Conservation (phyloP, 2,329 filamentous ascomycete genomes). For the Coniochaeta hoffmannii region DNA sequence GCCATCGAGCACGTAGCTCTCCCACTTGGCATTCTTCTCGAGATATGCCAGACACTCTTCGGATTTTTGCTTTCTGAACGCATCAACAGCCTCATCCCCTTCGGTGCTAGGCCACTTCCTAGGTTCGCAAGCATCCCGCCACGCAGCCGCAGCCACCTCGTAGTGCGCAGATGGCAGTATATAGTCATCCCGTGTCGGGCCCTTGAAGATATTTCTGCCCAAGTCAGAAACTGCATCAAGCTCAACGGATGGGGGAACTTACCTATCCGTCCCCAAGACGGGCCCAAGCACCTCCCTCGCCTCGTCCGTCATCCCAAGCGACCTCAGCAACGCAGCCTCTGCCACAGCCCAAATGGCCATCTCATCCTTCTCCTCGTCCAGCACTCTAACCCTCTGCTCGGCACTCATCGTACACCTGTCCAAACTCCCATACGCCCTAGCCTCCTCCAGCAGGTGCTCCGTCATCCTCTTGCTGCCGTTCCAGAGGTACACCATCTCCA, state of each 20-base stretch:
- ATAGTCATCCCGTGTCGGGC: conserved; percentile 60
- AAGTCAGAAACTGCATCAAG: neutral
- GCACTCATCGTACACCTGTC: conserved; percentile 46
- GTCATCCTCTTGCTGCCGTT: conserved; percentile 81
- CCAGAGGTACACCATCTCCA: conserved; percentile 95
- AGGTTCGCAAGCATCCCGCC: conserved; percentile 56
- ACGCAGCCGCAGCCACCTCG: conserved; percentile 76
- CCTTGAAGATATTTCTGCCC: conserved; percentile 47
- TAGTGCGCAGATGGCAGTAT: conserved; percentile 70
- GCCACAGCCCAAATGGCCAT: conserved; percentile 59
- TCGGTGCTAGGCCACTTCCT: conserved; percentile 16
- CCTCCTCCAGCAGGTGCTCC: conserved; percentile 53
- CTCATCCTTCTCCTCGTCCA: conserved; percentile 48
- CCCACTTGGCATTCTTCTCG: conserved; percentile 62
- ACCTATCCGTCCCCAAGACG: conserved; percentile 59
- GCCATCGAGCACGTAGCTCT: conserved; percentile 64
- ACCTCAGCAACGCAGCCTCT: conserved; percentile 57
- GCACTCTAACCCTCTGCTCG: conserved; percentile 34
- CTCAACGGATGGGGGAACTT: conserved; percentile 15
- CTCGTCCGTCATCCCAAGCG: conserved; percentile 53
- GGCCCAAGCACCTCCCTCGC: conserved; percentile 59
- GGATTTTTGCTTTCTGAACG: conserved; percentile 39
- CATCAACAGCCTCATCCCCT: conserved; percentile 17
- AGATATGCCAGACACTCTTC: conserved; percentile 58
- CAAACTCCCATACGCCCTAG: conserved; percentile 57